Evolutionary conservation across 2,329 filamentous ascomycete genomes (phyloP), one percentile per base, ranked within the genome.

Genomic region (Neopestalotiopsis rosae): DNA sequence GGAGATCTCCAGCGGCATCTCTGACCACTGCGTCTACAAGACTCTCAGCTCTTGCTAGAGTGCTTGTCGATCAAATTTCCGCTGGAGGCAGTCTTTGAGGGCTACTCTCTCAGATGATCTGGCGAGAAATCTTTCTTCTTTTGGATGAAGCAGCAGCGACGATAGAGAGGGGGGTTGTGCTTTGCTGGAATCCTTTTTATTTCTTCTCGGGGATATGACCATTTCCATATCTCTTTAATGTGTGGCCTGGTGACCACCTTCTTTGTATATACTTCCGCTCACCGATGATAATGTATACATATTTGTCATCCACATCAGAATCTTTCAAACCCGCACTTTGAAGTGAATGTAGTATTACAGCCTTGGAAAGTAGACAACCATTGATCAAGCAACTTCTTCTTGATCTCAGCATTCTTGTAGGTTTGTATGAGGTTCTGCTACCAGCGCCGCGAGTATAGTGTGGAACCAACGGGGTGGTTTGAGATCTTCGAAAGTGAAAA

Each of bases 1-100:
- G 67, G 59, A 75, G 70, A 62, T 71, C 32, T 20, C 66, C 64
- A 68, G 52, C 45, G 72, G 72, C 14, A 69, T 70, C 20, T 72
- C 70, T 59, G 42, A 61, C 68, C 49, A 71, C 67, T 74, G 72
- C 71, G 68, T 72, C 65, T 73, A 70, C 67, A 62, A 65, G 34
- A 61, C 65, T 38, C 65, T 69, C 10, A 42, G 38, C 24, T 49
- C 65, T 20, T 69, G 68, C 61, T 69, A 69, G 59, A 28, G 13
- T 1, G 7, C n/a, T 12, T 6, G 58, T 9, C 5, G 32, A 4
- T 17, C 4, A 17, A 6, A 1, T 3, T 1, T 9, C 12, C 30
- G 30, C 2, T n/a, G 58, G 10, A 17, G 7, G 30, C 30, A 34
- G 30, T 9, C 24, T 28, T 28, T 28, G 24, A 28, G 24, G 24